phyloP scores from a whole-genome alignment of 108 stramenopile species.

The Epipyxis sp. region DNA sequence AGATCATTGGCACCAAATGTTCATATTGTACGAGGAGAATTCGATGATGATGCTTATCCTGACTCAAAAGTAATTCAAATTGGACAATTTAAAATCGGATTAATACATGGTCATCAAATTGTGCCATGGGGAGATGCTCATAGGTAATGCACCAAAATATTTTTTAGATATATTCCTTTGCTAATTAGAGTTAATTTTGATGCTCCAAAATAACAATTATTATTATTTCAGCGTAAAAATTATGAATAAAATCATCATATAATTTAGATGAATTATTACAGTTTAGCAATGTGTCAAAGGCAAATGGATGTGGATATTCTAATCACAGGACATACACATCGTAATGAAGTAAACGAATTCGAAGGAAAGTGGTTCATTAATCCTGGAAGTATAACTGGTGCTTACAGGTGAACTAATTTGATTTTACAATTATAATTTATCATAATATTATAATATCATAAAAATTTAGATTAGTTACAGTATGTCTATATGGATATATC shows the following conservation, averaged over 20 bases:
- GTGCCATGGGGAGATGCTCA: conserved; percentile 31
- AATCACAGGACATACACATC: conserved; percentile 87
- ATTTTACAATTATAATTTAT: no score
- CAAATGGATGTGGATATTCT: conserved; percentile 87
- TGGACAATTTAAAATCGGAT: conserved; percentile 85
- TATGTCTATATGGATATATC: no score
- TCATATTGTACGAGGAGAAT: conserved; percentile 83
- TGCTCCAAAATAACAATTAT: no score
- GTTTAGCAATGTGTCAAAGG: conserved; percentile 67
- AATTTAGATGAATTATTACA: no score
- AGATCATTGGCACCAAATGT: conserved; percentile 85
- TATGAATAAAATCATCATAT: conserved; percentile 64
- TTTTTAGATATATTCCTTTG: not conserved
- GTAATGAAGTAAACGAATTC: conserved; percentile 73
- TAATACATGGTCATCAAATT: conserved; percentile 70
- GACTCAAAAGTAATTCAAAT: conserved; percentile 80
- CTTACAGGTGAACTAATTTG: conserved; percentile 61
- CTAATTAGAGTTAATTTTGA: no score
- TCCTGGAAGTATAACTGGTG: conserved; percentile 89
- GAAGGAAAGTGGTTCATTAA: conserved; percentile 85
- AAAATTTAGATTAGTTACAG: no score
- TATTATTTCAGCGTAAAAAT: not conserved
- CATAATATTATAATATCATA: no score
- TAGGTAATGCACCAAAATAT: no score
- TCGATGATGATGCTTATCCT: conserved; percentile 73